Percentiles rank a stretch among this genome's conserved stretches.
phyloP scores from a whole-genome alignment of 306 rosid genomes.

The Begonia fuchsioides region DNA sequence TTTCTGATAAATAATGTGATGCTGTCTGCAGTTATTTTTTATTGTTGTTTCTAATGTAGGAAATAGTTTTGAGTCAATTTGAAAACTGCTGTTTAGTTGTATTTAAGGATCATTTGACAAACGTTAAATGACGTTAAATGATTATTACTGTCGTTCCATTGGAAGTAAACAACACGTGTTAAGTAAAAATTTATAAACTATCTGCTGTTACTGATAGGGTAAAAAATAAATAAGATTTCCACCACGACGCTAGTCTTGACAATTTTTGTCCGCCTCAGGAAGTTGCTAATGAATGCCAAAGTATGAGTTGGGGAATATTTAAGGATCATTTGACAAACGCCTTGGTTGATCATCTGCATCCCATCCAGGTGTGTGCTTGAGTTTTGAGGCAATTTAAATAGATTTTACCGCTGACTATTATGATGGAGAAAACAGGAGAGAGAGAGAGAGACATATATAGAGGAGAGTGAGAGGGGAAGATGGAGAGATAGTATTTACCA shows the following conservation, averaged over 20 bases:
- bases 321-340: conserved; percentile 57
- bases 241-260: conserved; percentile 1
- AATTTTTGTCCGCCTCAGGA: conserved; percentile 38
- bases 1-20: too few relatives aligned
- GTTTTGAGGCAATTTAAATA: conserved; percentile 8
- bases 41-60: too few relatives aligned
- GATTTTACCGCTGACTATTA: background rate
- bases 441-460: too few relatives aligned
- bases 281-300: conserved; percentile 55
- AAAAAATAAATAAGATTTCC: background rate
- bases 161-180: background rate
- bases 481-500: too few relatives aligned
- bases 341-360: conserved; percentile 69
- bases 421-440: background rate
- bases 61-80: too few relatives aligned
- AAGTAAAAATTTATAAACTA: background rate
- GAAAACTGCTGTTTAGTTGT: too few relatives aligned
- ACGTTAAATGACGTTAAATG: too few relatives aligned
- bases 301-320: conserved; percentile 89
- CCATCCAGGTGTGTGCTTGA: conserved; percentile 60
- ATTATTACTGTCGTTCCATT: too few relatives aligned
- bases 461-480: too few relatives aligned
- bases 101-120: too few relatives aligned
- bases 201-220: too few relatives aligned
- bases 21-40: too few relatives aligned